phyloP scores from a whole-genome alignment of 768 basidiomycete species.

The Trametes cinnabarina region DNA sequence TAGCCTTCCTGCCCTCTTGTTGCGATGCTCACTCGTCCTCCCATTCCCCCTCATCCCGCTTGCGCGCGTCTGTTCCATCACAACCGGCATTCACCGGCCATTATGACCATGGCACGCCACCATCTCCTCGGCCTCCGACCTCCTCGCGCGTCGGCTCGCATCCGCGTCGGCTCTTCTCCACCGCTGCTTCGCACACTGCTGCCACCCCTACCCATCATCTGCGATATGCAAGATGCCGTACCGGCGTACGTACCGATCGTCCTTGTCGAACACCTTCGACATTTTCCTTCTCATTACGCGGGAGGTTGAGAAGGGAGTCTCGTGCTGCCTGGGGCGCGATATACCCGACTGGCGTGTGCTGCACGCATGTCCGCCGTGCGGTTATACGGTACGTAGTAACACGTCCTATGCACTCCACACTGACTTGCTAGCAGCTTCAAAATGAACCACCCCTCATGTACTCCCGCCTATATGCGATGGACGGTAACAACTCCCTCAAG shows the following conservation, averaged over 20 bases:
- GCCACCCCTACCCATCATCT: not conserved
- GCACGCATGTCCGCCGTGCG: conserved; percentile 39
- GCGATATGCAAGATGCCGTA: conserved; percentile 24
- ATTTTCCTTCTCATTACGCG: conserved; percentile 32
- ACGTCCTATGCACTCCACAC: not conserved
- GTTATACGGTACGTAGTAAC: conserved; percentile 29
- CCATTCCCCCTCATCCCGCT: not conserved
- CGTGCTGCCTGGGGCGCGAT: conserved; percentile 28
- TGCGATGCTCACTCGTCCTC: not conserved
- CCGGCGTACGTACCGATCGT: conserved; percentile 16
- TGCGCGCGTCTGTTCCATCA: no score
- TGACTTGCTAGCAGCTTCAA: conserved; percentile 20
- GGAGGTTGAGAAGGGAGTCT: conserved; percentile 23
- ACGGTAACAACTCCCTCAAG: conserved; percentile 24
- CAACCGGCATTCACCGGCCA: no score
- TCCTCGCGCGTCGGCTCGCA: not conserved
- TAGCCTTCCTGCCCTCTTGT: not conserved
- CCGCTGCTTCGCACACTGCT: not conserved
- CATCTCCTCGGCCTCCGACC: not conserved
- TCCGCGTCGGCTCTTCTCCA: not conserved
- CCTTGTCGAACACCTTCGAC: conserved; percentile 36
- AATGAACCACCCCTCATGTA: conserved; percentile 27
- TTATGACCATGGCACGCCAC: not conserved
- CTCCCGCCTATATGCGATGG: conserved; percentile 1
- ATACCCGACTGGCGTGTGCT: conserved; percentile 33